phyloP scores from a whole-genome alignment of 2,329 filamentous ascomycete genomes.

The Claviceps africana region DNA sequence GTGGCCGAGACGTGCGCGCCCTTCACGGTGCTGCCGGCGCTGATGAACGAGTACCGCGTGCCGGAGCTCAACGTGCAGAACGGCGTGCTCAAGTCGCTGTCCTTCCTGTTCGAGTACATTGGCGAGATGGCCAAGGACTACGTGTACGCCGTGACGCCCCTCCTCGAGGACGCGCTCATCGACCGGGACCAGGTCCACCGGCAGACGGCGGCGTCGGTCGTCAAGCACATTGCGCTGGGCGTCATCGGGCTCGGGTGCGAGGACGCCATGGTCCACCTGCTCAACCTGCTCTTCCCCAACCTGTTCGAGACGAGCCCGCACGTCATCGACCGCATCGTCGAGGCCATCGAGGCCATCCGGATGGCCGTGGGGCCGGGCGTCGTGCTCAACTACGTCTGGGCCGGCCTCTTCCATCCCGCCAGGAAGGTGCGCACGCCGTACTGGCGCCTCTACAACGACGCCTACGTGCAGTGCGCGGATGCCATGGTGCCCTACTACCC shows the following conservation, averaged over 20 bases:
- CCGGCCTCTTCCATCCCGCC: conserved; percentile 90
- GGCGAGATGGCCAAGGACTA: conserved; percentile 99
- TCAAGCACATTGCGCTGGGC: conserved; percentile 94
- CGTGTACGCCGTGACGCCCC: conserved; percentile 90
- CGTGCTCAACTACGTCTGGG: conserved; percentile 97
- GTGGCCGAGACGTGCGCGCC: conserved; percentile 96
- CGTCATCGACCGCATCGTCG: conserved; percentile 95
- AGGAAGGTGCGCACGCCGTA: conserved; percentile 89
- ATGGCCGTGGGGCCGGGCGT: conserved; percentile 85
- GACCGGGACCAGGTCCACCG: conserved; percentile 96
- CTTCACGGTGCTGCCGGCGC: conserved; percentile 91
- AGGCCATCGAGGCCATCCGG: conserved; percentile 90
- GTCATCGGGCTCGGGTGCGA: conserved; percentile 97
- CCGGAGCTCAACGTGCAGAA: conserved; percentile 98
- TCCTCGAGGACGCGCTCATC: conserved; percentile 92
- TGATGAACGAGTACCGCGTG: conserved; percentile 99
- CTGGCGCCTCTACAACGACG: conserved; percentile 94
- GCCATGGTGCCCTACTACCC: conserved; percentile 96
- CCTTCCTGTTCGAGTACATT: conserved; percentile 97
- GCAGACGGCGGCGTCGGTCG: conserved; percentile 88
- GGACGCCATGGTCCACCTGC: conserved; percentile 94
- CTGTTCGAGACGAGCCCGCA: conserved; percentile 96
- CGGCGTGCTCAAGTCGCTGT: conserved; percentile 90
- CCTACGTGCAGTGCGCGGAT: conserved; percentile 86
- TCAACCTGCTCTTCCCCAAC: conserved; percentile 93